Evolutionary conservation across 805 yeast genomes (phyloP), one percentile per base, ranked within the genome.

Genomic region (Saccharomyces jurei): DNA sequence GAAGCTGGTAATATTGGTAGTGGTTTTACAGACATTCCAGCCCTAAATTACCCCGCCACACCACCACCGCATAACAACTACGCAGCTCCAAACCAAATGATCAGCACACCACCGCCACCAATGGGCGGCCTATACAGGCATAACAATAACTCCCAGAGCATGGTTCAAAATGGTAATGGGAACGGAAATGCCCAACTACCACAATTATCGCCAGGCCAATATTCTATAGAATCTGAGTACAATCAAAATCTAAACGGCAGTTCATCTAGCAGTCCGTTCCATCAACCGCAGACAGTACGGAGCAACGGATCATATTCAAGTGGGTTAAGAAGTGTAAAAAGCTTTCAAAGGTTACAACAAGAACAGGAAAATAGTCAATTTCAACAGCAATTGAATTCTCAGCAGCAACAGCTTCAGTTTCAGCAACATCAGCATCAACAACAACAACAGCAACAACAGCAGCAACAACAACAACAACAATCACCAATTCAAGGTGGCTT

Each of bases 371-470:
- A 17, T 22, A 53, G 56, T 3, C 49, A 59, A 41, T 25, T 52
- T n/a, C 59, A 58, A 17, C 49, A 54, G 8, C 58, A 52, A 46
- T 50, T 44, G 61, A 65, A 67, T 51, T 66, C 63, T 46, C 71
- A 65, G 41, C 71, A 62, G 30, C 69, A 66, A 50, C 72, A 68
- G 50, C 64, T 65, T 31, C 73, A 68, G 36, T 68, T 60, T 22
- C 69, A 67, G 48, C 71, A 67, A 46, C 66, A 63, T 51, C 61
- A 62, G 10, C 54, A 50, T 4, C 62, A 55, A 28, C 55, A 54
- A 10, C 63, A 63, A 22, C 61, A 58, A 29, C 64, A 57, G 26
- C 62, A 61, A 8, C 66, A 60, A 49, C 68, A 65, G 27, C 69
- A 62, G 29, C 61, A 61, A 6, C 58, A 58, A 11, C 64, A 65